phyloP scores from a whole-genome alignment of 345 rosid genomes.

The Syzygium oleosum region DNA sequence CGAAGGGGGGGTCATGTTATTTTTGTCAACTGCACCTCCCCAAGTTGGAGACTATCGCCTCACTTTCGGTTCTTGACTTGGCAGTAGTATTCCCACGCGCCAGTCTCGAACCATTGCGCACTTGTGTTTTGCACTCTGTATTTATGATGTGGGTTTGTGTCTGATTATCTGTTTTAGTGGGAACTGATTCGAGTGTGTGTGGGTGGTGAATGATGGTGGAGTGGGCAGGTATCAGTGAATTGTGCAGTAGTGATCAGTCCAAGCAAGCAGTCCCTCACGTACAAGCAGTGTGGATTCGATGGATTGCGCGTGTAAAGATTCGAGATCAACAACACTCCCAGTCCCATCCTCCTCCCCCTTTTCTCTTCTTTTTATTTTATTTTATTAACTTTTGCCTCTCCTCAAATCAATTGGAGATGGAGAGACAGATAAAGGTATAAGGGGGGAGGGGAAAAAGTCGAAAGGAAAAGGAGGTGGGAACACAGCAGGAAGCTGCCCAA shows the following conservation, averaged over 20 bases:
- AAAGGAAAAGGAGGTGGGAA: background rate
- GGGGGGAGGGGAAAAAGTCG: background rate
- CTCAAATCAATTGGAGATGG: background rate
- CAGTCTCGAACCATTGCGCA: background rate
- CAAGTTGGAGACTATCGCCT: background rate
- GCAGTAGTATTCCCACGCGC: background rate
- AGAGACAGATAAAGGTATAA: background rate
- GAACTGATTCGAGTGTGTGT: background rate
- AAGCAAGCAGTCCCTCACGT: constrained; percentile 76
- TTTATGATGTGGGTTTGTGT: background rate
- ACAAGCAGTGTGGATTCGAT: constrained; percentile 97
- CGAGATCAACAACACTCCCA: background rate
- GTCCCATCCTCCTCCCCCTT: background rate
- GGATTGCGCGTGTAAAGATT: constrained; percentile 56
- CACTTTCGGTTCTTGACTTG: background rate
- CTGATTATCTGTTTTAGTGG: background rate
- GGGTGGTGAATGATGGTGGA: no score
- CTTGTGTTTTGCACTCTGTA: background rate
- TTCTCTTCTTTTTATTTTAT: background rate
- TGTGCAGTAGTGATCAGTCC: constrained; percentile 93
- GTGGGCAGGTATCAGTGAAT: constrained; percentile 74
- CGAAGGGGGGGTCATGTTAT: background rate
- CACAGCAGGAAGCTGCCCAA: background rate
- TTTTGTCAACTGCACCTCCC: background rate
- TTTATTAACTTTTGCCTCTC: background rate